A percentile compares a stretch with the other conserved stretches of the same genome.
These are phyloP conservation scores for Globisporangium mamillatum DNA, from an alignment of 352 stramenopile genomes.

Conservation along the genomic window DNA sequence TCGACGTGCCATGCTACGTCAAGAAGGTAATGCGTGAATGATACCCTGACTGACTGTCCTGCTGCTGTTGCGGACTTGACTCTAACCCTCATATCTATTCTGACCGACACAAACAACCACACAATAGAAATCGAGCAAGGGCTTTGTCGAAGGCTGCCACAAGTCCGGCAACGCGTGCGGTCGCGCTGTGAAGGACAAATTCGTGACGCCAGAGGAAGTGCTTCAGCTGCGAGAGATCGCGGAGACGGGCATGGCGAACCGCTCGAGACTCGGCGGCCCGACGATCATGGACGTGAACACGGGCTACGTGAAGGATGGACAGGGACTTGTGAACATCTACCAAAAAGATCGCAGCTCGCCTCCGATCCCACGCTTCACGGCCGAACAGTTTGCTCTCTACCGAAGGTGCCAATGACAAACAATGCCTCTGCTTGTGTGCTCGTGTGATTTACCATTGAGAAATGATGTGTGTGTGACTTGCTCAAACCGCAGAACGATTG, in stretches of 20 bases:
- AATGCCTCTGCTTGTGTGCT: background rate
- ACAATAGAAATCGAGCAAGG: conserved; percentile 28
- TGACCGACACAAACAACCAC: background rate
- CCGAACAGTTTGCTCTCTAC: conserved; percentile 84
- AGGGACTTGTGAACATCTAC: conserved; percentile 91
- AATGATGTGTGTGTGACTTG: background rate
- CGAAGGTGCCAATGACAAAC: conserved; percentile 29
- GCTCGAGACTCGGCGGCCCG: conserved; percentile 67
- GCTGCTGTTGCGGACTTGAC: background rate
- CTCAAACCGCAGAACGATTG: conserved; percentile 39
- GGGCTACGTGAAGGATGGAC: conserved; percentile 83
- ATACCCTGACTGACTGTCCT: background rate
- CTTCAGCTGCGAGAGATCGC: conserved; percentile 72
- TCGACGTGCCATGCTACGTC: conserved; percentile 49
- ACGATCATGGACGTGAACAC: conserved; percentile 93
- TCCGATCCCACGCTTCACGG: conserved; percentile 61
- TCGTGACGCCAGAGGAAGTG: conserved; percentile 73
- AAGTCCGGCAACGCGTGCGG: conserved; percentile 59
- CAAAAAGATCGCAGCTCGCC: conserved; percentile 41
- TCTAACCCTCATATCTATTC: conserved; percentile 1
- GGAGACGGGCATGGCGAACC: conserved; percentile 78
- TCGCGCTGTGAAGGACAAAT: conserved; percentile 65
- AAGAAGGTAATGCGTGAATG: conserved; percentile 32
- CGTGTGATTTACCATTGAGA: background rate
- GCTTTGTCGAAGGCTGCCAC: conserved; percentile 68